Conservation (phyloP, 306 rosid genomes). For the Trifolium repens region DNA sequence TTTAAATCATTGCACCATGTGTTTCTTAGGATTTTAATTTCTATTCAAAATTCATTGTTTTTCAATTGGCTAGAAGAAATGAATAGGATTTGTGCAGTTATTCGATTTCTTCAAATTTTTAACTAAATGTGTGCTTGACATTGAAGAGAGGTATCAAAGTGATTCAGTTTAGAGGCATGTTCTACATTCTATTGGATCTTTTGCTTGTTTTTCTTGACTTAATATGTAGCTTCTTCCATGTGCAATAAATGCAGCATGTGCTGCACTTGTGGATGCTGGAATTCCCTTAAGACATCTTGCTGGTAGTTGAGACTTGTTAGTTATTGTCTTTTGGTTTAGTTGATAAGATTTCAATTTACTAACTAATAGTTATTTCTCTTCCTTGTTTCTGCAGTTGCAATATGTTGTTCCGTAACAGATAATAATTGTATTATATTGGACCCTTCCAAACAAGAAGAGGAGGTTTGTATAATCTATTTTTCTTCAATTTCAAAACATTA, state of each 20-base stretch:
- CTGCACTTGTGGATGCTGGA: slow-evolving; percentile 94
- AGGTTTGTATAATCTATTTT: slow-evolving; percentile 51
- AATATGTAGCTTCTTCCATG: slow-evolving; percentile 81
- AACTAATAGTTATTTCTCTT: slow-evolving; percentile 41
- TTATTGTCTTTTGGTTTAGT: slow-evolving; percentile 29
- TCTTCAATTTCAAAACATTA: slow-evolving; percentile 8
- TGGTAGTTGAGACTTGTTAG: slow-evolving; percentile 57
- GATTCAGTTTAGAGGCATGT: not conserved
- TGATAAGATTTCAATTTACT: slow-evolving; percentile 35
- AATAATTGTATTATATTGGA: slow-evolving; percentile 71
- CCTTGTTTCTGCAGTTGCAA: slow-evolving; percentile 70
- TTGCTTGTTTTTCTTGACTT: slow-evolving; percentile 57
- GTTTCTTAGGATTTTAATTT: slow-evolving; percentile 35
- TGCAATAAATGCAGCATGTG: slow-evolving; percentile 93
- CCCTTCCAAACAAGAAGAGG: slow-evolving; percentile 90
- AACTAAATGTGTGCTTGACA: slow-evolving; percentile 4
- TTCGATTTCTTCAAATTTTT: not conserved
- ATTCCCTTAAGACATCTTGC: slow-evolving; percentile 92
- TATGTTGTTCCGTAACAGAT: slow-evolving; percentile 82
- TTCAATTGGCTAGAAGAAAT: slow-evolving; percentile 14
- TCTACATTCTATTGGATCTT: slow-evolving; percentile 1
- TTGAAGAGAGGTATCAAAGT: slow-evolving; percentile 22
- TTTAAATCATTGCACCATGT: not conserved
- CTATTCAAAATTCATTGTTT: not conserved
- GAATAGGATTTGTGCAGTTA: not conserved